phyloP scores from a whole-genome alignment of 768 basidiomycete species.

The Pleurotus tuber-regium region DNA sequence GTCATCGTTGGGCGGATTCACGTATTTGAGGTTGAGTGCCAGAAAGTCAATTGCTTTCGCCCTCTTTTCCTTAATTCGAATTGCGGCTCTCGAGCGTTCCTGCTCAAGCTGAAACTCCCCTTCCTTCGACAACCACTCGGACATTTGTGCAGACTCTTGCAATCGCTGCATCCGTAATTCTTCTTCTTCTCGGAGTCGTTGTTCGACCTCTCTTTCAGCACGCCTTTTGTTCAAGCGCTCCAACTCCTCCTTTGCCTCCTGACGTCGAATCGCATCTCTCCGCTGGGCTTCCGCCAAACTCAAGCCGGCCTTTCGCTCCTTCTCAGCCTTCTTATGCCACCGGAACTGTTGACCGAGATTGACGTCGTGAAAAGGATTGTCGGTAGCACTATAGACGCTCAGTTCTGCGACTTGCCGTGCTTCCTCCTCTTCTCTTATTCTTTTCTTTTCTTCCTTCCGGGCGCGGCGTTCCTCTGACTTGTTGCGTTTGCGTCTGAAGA shows the following conservation, averaged over 20 bases:
- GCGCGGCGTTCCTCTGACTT: constrained; percentile 85
- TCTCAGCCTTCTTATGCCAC: constrained; percentile 99
- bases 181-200: constrained; percentile 87
- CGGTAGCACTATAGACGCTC: constrained; percentile 92
- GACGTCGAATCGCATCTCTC: constrained; percentile 74
- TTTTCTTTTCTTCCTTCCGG: constrained; percentile 85
- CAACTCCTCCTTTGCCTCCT: constrained; percentile 94
- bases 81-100: constrained; percentile 85
- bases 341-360: constrained; percentile 96
- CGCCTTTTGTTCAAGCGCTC: constrained; percentile 87
- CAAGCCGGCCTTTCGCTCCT: constrained; percentile 88
- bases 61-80: constrained; percentile 92
- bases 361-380: constrained; percentile 98
- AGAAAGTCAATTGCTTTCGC: constrained; percentile 99
- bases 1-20: constrained; percentile 66
- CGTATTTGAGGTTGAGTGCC: constrained; percentile 93
- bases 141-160: constrained; percentile 96
- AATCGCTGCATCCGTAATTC: constrained; percentile 84
- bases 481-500: constrained; percentile 71
- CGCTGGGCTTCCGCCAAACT: constrained; percentile 74
- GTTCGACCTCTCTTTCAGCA: constrained; percentile 91
- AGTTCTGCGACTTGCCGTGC: constrained; percentile 91
- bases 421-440: constrained; percentile 83
- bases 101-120: constrained; percentile 97
- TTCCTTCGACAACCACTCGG: constrained; percentile 96